Conservation (phyloP, 2,329 filamentous ascomycete genomes). For the Fusarium globosum region DNA sequence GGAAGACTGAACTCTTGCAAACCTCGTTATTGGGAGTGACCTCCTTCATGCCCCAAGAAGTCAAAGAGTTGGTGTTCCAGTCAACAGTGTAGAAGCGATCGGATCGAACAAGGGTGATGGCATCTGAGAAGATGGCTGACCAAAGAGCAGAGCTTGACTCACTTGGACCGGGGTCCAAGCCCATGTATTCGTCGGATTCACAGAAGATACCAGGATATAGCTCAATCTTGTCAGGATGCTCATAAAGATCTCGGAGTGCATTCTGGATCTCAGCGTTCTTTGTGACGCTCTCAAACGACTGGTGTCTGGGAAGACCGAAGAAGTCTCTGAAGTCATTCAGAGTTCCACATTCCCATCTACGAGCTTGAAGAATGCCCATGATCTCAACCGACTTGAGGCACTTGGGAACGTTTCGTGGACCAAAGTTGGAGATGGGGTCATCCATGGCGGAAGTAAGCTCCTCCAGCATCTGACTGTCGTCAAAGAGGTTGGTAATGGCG, state of each 20-base stretch:
- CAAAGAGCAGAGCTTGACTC: conserved; percentile 68
- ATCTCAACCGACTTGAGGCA: conserved; percentile 68
- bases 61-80: conserved; percentile 53
- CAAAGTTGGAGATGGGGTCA: conserved; percentile 59
- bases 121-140: conserved; percentile 75
- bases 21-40: conserved; percentile 35
- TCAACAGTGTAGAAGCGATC: conserved; percentile 72
- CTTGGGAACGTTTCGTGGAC: conserved; percentile 66
- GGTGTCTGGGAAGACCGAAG: conserved; percentile 66
- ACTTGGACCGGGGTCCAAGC: conserved; percentile 73
- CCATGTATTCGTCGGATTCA: conserved; percentile 59
- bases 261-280: conserved; percentile 10
- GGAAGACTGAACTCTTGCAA: conserved; percentile 39
- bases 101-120: conserved; percentile 75
- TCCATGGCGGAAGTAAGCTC: conserved; percentile 61
- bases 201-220: conserved; percentile 74
- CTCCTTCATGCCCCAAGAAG: conserved; percentile 43
- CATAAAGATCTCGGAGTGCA: conserved; percentile 57
- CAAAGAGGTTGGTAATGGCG: conserved; percentile 20
- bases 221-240: conserved; percentile 70
- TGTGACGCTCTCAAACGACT: conserved; percentile 59
- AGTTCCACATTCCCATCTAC: conserved; percentile 62
- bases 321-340: conserved; percentile 73
- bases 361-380: conserved; percentile 68
- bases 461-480: conserved; percentile 26